Percentiles rank a stretch among this genome's conserved stretches.
Evolutionary conservation across 441 rosid species (phyloP).

Genomic region (Geranium incanum): DNA sequence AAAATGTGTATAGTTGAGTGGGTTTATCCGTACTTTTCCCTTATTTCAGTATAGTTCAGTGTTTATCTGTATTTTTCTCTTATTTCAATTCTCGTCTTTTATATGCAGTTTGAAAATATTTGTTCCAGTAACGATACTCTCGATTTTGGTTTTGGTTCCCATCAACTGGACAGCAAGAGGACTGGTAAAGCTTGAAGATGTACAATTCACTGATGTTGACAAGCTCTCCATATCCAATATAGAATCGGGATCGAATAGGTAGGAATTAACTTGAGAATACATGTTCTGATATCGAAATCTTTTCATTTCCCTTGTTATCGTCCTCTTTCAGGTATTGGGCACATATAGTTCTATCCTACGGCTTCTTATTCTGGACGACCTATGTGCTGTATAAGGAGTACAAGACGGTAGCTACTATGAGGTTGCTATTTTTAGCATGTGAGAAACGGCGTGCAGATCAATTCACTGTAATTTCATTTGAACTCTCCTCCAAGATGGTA

Average conservation of each 20-base stretch:
- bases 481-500: background rate
- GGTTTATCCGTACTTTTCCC: background rate
- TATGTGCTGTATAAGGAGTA: constrained; percentile 89
- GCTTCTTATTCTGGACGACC: constrained; percentile 78
- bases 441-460: constrained; percentile 76
- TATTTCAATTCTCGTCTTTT: background rate
- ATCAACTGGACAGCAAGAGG: constrained; percentile 89
- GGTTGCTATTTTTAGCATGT: constrained; percentile 74
- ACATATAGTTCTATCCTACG: constrained; percentile 74
- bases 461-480: constrained; percentile 64
- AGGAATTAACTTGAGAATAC: background rate
- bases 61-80: background rate
- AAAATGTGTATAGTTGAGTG: background rate
- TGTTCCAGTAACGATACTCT: constrained; percentile 64
- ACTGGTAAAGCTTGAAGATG: constrained; percentile 36
- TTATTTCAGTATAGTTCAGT: background rate
- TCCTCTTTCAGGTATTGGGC: constrained; percentile 67
- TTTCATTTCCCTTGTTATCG: background rate
- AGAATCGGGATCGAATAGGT: constrained; percentile 66
- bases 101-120: constrained; percentile 67
- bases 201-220: constrained; percentile 81
- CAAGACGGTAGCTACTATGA: constrained; percentile 61
- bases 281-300: background rate
- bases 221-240: constrained; percentile 94
- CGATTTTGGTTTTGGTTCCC: constrained; percentile 73